These are phyloP conservation scores for Pholiota conissans DNA, from an alignment of 768 basidiomycete species.

Conservation along the genomic window DNA sequence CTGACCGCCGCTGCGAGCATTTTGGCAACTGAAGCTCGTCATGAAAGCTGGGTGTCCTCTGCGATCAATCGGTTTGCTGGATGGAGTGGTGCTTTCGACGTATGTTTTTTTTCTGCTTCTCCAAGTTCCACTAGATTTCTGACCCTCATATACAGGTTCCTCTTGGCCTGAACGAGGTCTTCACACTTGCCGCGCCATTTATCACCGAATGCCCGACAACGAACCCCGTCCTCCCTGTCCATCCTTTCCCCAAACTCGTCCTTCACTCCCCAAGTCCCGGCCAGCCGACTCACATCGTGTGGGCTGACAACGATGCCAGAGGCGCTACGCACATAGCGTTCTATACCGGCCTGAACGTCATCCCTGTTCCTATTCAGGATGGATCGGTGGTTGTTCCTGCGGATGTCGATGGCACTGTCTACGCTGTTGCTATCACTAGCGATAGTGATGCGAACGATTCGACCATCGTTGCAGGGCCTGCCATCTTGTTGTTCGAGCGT, in stretches of 20 bases:
- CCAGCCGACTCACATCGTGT: constrained; percentile 12
- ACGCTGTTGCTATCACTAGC: constrained; percentile 43
- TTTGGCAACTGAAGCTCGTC: constrained; percentile 59
- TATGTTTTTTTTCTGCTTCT: neutral
- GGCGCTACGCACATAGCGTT: constrained; percentile 36
- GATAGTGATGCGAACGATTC: constrained; percentile 29
- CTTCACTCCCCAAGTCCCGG: constrained; percentile 29
- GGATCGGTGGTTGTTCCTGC: constrained; percentile 35
- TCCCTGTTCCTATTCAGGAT: constrained; percentile 30
- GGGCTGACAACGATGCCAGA: constrained; percentile 7
- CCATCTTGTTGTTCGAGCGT: constrained; percentile 15
- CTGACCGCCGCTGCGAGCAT: constrained; percentile 57
- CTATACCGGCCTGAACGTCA: constrained; percentile 42
- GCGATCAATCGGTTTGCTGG: constrained; percentile 40
- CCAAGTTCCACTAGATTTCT: neutral
- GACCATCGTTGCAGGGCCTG: constrained; percentile 42
- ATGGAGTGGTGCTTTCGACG: constrained; percentile 55
- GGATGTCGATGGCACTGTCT: constrained; percentile 43
- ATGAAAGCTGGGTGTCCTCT: constrained; percentile 53
- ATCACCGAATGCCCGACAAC: constrained; percentile 53
- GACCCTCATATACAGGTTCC: constrained; percentile 19
- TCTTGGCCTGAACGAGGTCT: constrained; percentile 25
- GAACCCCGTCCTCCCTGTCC: constrained; percentile 53
- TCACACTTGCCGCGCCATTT: constrained; percentile 43
- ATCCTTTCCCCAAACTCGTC: constrained; percentile 50